Evolutionary conservation across 306 rosid species (phyloP).

Genomic region (Calophaca sinica): DNA sequence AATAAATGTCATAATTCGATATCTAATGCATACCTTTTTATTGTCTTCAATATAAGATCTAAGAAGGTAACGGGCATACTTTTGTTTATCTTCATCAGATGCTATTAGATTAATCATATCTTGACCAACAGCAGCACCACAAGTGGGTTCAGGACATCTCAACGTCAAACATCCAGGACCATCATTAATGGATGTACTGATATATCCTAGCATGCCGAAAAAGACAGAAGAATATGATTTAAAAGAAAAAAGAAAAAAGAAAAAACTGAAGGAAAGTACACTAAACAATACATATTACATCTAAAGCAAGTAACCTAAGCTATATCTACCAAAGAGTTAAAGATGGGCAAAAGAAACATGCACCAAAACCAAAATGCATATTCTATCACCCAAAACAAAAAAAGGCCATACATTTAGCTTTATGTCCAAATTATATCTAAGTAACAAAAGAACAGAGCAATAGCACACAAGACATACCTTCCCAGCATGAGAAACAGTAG

Average conservation of each 20-base stretch:
- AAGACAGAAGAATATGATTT: slow-evolving; percentile 13
- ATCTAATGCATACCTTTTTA: slow-evolving; percentile 68
- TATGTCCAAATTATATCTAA: slow-evolving; percentile 6
- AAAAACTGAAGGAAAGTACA: not conserved
- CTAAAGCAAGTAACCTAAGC: slow-evolving; percentile 21
- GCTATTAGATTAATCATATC: slow-evolving; percentile 73
- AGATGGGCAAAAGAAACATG: slow-evolving; percentile 3
- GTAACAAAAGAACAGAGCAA: slow-evolving; percentile 33
- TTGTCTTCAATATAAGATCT: slow-evolving; percentile 94
- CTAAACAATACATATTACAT: slow-evolving; percentile 20
- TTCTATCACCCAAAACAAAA: slow-evolving; percentile 15
- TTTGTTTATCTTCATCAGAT: slow-evolving; percentile 66
- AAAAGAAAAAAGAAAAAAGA: slow-evolving; percentile 8
- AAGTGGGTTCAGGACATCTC: slow-evolving; percentile 93
- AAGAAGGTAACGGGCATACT: slow-evolving; percentile 79
- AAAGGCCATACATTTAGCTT: slow-evolving; percentile 15
- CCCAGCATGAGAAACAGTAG: slow-evolving; percentile 78
- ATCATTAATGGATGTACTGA: slow-evolving; percentile 81
- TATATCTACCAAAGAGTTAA: not conserved
- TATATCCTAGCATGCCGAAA: slow-evolving; percentile 61
- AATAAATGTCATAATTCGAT: slow-evolving; percentile 19
- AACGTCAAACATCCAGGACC: slow-evolving; percentile 95
- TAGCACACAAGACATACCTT: slow-evolving; percentile 47
- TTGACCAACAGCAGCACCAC: slow-evolving; percentile 83
- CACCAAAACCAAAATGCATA: slow-evolving; percentile 35